These are phyloP conservation scores for Lagenidium giganteum DNA, from an alignment of 352 stramenopile genomes.

Conservation along the genomic window DNA sequence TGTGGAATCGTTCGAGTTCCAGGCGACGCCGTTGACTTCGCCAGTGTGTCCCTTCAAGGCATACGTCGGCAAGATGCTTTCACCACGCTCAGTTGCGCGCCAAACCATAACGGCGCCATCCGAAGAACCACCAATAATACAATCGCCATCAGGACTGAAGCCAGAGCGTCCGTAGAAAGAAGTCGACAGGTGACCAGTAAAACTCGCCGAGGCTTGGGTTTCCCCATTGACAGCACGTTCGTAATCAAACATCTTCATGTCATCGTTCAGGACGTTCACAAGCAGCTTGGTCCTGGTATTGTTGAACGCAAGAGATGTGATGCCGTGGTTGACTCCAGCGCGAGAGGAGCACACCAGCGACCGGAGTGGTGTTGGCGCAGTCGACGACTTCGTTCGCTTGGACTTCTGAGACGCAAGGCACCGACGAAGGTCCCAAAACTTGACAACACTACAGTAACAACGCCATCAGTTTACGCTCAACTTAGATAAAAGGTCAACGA, in stretches of 20 bases:
- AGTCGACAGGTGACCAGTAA: conserved; percentile 36
- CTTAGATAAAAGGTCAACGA: too few relatives aligned
- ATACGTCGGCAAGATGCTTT: conserved; percentile 17
- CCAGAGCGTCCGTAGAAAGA: conserved; percentile 65
- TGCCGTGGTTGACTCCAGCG: conserved; percentile 32
- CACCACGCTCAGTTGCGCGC: conserved; percentile 20
- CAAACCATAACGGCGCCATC: conserved; percentile 60
- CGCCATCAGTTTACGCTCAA: too few relatives aligned
- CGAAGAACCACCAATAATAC: conserved; percentile 44
- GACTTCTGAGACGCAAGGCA: conserved; percentile 16
- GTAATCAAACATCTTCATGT: conserved; percentile 55
- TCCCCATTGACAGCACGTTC: conserved; percentile 1
- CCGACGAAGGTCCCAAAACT: conserved; percentile 64
- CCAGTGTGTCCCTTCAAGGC: conserved; percentile 55
- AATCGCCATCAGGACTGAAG: conserved; percentile 60
- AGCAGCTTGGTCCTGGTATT: conserved; percentile 30
- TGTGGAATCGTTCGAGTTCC: conserved; percentile 41
- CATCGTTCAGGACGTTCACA: conserved; percentile 59
- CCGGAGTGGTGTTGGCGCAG: conserved; percentile 17
- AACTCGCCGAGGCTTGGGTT: conserved; percentile 25
- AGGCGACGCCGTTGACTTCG: conserved; percentile 68
- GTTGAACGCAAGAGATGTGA: conserved; percentile 47
- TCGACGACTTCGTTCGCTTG: conserved; percentile 15
- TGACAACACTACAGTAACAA: conserved; percentile 27
- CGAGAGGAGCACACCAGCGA: conserved; percentile 36